Conservation (phyloP, 2,329 filamentous ascomycete species). For the Diatrype stigma region DNA sequence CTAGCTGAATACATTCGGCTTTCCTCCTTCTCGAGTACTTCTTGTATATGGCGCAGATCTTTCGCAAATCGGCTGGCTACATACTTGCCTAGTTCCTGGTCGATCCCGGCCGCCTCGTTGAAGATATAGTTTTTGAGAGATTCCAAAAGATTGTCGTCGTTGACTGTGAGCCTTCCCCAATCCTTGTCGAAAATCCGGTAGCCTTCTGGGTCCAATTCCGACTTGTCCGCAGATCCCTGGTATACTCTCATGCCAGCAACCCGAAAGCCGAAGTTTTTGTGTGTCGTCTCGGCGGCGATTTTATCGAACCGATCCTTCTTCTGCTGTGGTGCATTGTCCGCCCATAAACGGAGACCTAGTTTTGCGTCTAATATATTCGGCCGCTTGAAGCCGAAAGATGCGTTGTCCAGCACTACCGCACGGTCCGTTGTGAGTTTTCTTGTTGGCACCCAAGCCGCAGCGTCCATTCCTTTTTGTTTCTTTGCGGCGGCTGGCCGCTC, state of each 20-base stretch:
- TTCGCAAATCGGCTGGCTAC: conserved; percentile 50
- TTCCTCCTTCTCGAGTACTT: conserved; percentile 51
- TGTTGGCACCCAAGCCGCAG: conserved; percentile 42
- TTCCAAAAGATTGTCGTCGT: conserved; percentile 49
- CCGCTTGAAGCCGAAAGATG: conserved; percentile 71
- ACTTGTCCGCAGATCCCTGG: conserved; percentile 49
- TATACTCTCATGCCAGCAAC: conserved; percentile 64
- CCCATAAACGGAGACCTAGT: conserved; percentile 82
- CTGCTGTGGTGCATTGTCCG: conserved; percentile 60
- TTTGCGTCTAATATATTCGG: conserved; percentile 95
- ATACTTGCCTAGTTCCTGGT: conserved; percentile 51
- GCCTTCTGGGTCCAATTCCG: conserved; percentile 48
- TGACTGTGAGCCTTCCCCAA: conserved; percentile 52
- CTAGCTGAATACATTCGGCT: conserved; percentile 62
- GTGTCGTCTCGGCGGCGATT: conserved; percentile 56
- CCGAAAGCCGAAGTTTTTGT: conserved; percentile 56
- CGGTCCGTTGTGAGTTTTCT: conserved; percentile 69
- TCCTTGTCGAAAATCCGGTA: conserved; percentile 62
- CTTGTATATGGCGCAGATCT: conserved; percentile 49
- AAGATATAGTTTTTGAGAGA: conserved; percentile 56
- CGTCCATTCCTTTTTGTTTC: conserved; percentile 20
- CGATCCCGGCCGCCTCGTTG: conserved; percentile 53
- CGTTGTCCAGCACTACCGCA: conserved; percentile 82
- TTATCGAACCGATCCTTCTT: conserved; percentile 59
- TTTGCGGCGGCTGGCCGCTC: conserved; percentile 10